Evolutionary conservation across 257 asterid genomes (phyloP).

Genomic region (Striga asiatica): DNA sequence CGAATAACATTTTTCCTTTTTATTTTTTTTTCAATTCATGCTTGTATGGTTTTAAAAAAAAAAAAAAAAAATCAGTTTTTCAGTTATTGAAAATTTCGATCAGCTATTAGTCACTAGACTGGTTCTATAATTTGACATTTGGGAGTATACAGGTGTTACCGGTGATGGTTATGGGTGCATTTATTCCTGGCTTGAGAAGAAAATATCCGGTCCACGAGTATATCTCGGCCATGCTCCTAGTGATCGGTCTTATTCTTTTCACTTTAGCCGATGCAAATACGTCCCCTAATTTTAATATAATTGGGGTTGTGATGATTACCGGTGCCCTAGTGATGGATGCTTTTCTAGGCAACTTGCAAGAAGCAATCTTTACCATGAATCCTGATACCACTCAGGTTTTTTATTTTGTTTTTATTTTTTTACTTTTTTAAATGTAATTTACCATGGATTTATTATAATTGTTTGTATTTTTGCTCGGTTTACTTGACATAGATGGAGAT

Average conservation of each 20-base stretch:
- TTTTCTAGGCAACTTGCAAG: conserved; percentile 82
- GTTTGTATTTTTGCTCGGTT: not conserved
- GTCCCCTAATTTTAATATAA: conserved; percentile 72
- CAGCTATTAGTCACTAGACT: not conserved
- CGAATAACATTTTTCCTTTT: too few species aligned
- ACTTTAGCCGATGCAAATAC: conserved; percentile 81
- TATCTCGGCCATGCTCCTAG: conserved; percentile 64
- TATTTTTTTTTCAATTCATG: too few species aligned
- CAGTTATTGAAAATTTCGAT: not conserved
- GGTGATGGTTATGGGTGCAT: conserved; percentile 94
- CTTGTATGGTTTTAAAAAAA: too few species aligned
- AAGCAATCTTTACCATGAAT: conserved; percentile 77
- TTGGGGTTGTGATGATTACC: conserved; percentile 67
- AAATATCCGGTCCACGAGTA: conserved; percentile 79
- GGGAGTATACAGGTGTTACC: conserved; percentile 53
- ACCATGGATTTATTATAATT: too few species aligned
- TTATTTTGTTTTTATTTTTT: not conserved
- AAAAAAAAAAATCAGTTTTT: too few species aligned
- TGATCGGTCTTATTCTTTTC: conserved; percentile 65
- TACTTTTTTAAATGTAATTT: too few species aligned
- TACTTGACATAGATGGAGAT: conserved; percentile 43
- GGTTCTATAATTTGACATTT: conserved; percentile 1
- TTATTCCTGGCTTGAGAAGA: conserved; percentile 84
- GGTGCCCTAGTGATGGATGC: conserved; percentile 90
- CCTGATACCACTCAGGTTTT: conserved; percentile 86